Conservation (phyloP, 1,284 basidiomycete species). For the Polyporus tsugae region DNA sequence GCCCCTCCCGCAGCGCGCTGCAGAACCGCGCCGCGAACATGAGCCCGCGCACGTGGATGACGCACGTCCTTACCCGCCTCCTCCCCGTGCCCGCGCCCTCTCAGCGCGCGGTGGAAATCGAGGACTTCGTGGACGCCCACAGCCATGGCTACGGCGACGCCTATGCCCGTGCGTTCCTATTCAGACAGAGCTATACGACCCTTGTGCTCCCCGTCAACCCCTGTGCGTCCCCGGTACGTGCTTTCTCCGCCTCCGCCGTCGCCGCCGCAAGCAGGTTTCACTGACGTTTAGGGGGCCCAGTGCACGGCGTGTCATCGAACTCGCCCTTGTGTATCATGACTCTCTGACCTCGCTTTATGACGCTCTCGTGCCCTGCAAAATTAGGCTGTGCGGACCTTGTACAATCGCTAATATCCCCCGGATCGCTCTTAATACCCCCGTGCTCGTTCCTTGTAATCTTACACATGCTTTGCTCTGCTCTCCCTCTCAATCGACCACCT, state of each 20-base stretch:
- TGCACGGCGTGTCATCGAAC: slow-evolving; percentile 7
- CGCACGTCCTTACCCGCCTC: slow-evolving; percentile 27
- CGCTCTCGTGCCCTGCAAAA: slow-evolving; percentile 1
- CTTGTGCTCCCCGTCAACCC: slow-evolving; percentile 15
- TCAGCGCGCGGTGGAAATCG: slow-evolving; percentile 28
- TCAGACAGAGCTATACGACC: slow-evolving; percentile 15
- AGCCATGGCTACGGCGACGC: slow-evolving; percentile 22
- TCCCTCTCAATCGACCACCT: neutral
- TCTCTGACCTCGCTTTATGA: slow-evolving; percentile 3
- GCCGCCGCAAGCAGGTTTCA: neutral
- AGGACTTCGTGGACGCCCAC: slow-evolving; percentile 27
- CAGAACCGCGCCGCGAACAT: slow-evolving; percentile 32
- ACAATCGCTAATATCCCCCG: slow-evolving; percentile 8
- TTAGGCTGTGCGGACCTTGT: slow-evolving; percentile 13
- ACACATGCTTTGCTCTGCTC: slow-evolving; percentile 4
- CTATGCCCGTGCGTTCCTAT: slow-evolving; percentile 20
- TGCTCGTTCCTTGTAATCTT: neutral
- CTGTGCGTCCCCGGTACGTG: slow-evolving; percentile 16
- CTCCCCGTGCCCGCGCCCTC: slow-evolving; percentile 11
- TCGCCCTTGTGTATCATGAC: slow-evolving; percentile 4
- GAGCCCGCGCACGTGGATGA: slow-evolving; percentile 35
- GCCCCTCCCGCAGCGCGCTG: slow-evolving; percentile 25
- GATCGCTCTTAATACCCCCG: slow-evolving; percentile 1
- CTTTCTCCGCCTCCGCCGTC: neutral
- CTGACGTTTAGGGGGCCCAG: slow-evolving; percentile 4